phyloP scores from a whole-genome alignment of 257 asterid species.

The Nicotiana knightiana region DNA sequence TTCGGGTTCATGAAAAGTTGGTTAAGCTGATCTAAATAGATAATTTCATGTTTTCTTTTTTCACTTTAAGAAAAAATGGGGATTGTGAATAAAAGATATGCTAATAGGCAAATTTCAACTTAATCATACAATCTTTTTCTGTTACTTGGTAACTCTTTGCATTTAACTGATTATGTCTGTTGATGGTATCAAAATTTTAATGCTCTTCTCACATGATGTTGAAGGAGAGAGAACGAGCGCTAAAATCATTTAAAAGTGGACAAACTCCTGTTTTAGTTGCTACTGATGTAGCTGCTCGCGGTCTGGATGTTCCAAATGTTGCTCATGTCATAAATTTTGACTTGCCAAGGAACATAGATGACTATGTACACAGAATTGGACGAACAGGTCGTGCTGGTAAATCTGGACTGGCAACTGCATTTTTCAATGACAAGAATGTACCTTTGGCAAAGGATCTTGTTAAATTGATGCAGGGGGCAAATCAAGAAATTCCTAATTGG shows the following conservation, averaged over 20 bases:
- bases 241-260: constrained; percentile 53
- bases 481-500: constrained; percentile 54
- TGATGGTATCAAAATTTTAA: neutral
- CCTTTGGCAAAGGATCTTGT: constrained; percentile 49
- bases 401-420: constrained; percentile 77
- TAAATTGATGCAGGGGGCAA: constrained; percentile 57
- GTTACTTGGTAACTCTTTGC: neutral
- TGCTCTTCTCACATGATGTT: neutral
- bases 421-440: constrained; percentile 50
- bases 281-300: constrained; percentile 74
- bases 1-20: neutral
- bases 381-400: constrained; percentile 87
- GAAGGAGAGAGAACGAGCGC: constrained; percentile 68
- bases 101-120: neutral
- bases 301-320: constrained; percentile 68
- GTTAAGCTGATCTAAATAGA: neutral
- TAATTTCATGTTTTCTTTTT: neutral
- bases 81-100: neutral
- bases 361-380: constrained; percentile 80
- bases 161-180: neutral
- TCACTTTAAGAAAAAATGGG: neutral
- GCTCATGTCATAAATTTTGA: constrained; percentile 72
- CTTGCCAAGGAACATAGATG: constrained; percentile 53
- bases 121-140: neutral
- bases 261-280: constrained; percentile 64